phyloP scores from a whole-genome alignment of 2,329 filamentous ascomycete species.

The Nemania sp. region DNA sequence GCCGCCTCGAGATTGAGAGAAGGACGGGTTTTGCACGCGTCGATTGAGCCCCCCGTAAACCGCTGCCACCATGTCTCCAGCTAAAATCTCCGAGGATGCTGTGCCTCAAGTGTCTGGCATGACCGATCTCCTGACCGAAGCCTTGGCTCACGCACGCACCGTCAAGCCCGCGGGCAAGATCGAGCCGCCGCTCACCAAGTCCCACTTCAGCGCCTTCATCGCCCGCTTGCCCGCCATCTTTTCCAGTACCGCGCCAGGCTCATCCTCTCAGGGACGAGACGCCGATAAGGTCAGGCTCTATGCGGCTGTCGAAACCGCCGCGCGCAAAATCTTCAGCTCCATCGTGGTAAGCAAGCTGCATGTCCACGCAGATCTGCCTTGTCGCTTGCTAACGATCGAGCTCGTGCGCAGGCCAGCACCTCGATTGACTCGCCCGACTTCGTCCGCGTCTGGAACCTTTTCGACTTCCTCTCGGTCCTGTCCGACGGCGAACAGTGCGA shows the following conservation, averaged over 20 bases:
- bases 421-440: constrained; percentile 78
- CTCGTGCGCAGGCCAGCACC: constrained; percentile 67
- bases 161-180: constrained; percentile 63
- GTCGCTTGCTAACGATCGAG: constrained; percentile 37
- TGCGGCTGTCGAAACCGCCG: constrained; percentile 80
- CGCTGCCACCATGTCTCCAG: constrained; percentile 48
- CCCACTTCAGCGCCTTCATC: constrained; percentile 60
- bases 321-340: constrained; percentile 77
- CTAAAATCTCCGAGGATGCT: constrained; percentile 50
- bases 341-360: constrained; percentile 77
- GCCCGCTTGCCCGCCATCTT: constrained; percentile 49
- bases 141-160: constrained; percentile 61
- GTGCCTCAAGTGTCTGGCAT: constrained; percentile 59
- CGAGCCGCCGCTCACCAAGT: constrained; percentile 75
- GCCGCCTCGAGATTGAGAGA: too few relatives aligned
- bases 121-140: constrained; percentile 55
- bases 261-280: constrained; percentile 36
- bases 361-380: not conserved
- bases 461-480: constrained; percentile 87
- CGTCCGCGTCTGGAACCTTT: constrained; percentile 85
- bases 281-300: constrained; percentile 58
- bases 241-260: constrained; percentile 37
- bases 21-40: too few relatives aligned
- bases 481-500: constrained; percentile 81
- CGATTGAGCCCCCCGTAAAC: not conserved